Percentiles rank a stretch among this genome's conserved stretches.
Evolutionary conservation across 805 yeast genomes (phyloP).

Genomic region (Scheffersomyces stipitis): DNA sequence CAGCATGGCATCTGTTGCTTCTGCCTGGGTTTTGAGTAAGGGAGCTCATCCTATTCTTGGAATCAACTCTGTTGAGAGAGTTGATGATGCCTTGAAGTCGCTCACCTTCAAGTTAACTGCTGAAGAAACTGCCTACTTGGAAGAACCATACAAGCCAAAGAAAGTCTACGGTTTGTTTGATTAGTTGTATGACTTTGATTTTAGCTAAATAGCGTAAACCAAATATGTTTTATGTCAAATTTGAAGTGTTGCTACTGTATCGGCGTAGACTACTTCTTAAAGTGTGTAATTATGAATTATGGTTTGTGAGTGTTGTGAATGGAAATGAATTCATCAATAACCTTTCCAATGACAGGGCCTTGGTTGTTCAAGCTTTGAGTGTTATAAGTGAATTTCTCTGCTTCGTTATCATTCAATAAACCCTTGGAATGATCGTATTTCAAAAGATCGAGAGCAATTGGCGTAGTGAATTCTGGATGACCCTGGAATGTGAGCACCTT

Average conservation of each 20-base stretch:
- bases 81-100: conserved; percentile 16
- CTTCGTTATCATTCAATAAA: conserved; percentile 22
- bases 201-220: too few relatives aligned
- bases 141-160: too few relatives aligned
- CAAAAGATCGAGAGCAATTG: conserved; percentile 25
- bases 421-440: conserved; percentile 15
- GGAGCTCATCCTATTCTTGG: conserved; percentile 20
- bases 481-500: conserved; percentile 76
- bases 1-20: conserved; percentile 15
- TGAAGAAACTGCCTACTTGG: too few relatives aligned
- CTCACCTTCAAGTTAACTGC: conserved; percentile 10
- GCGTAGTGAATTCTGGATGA: conserved; percentile 75
- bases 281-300: background rate
- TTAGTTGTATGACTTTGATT: too few relatives aligned
- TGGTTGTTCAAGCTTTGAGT: conserved; percentile 37
- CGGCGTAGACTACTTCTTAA: too few relatives aligned
- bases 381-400: conserved; percentile 26
- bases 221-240: too few relatives aligned
- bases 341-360: conserved; percentile 37
- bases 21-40: conserved; percentile 22
- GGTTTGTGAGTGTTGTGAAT: conserved; percentile 3
- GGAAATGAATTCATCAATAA: conserved; percentile 34
- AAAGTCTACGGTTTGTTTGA: too few relatives aligned
- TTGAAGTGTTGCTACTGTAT: too few relatives aligned
- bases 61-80: conserved; percentile 14